Percentiles rank a stretch among this genome's conserved stretches.
phyloP scores from a whole-genome alignment of 2,329 filamentous ascomycete genomes.

The Boeremia lycopersici region DNA sequence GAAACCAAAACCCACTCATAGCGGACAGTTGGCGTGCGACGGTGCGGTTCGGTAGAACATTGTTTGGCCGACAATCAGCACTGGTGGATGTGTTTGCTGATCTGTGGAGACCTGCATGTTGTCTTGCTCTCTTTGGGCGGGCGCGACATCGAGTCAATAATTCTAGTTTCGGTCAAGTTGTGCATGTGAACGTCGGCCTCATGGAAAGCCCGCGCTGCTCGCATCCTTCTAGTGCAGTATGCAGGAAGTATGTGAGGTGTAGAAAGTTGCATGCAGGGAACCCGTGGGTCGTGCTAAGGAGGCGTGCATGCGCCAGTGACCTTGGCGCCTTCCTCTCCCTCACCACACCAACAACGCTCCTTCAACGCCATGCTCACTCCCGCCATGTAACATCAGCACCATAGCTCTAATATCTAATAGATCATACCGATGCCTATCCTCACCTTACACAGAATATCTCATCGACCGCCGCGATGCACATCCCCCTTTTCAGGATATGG shows the following conservation, averaged over 20 bases:
- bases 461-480: conserved; percentile 44
- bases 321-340: conserved; percentile 24
- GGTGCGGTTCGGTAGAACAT: conserved; percentile 3
- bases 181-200: neutral
- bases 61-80: conserved; percentile 1
- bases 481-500: conserved; percentile 75
- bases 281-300: conserved; percentile 21
- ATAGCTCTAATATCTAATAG: conserved; percentile 35
- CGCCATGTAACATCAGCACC: conserved; percentile 26
- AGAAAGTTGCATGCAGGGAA: conserved; percentile 9
- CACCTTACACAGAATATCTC: conserved; percentile 3
- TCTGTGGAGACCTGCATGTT: neutral
- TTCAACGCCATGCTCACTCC: conserved; percentile 18
- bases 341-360: conserved; percentile 16
- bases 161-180: neutral
- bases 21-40: conserved; percentile 2
- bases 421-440: conserved; percentile 28
- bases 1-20: neutral
- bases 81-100: neutral
- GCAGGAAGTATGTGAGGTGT: neutral
- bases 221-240: neutral
- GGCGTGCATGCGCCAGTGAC: conserved; percentile 29
- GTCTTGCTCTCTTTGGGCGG: neutral
- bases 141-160: neutral
- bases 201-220: neutral